Conservation (phyloP, 2,329 filamentous ascomycete species). For the Coniochaeta sp. region DNA sequence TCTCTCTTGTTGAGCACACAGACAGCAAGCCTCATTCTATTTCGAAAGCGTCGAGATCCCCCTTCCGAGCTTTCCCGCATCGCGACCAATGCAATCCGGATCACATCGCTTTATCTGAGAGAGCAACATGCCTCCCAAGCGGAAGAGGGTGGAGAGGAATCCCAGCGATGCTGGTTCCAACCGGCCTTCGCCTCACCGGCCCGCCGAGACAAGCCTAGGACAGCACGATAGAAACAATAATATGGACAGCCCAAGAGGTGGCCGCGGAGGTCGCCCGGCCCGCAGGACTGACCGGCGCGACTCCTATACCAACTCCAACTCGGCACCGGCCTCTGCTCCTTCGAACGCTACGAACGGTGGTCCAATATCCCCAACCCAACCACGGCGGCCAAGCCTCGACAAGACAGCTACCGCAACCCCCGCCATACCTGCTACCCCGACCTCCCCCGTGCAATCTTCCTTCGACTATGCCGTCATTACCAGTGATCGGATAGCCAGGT, state of each 20-base stretch:
- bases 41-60: too few species aligned
- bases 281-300: slow-evolving; percentile 46
- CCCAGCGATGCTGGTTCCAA: slow-evolving; percentile 37
- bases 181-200: slow-evolving; percentile 57
- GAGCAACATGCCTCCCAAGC: slow-evolving; percentile 44
- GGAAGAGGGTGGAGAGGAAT: slow-evolving; percentile 49
- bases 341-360: slow-evolving; percentile 11
- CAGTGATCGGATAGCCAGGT: slow-evolving; percentile 57
- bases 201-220: slow-evolving; percentile 45
- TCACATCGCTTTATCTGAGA: neutral
- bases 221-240: slow-evolving; percentile 53
- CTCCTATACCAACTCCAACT: slow-evolving; percentile 16
- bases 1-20: neutral
- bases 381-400: slow-evolving; percentile 30
- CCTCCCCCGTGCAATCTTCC: slow-evolving; percentile 19
- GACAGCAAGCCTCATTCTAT: neutral
- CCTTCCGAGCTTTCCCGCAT: neutral
- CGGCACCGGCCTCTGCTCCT: slow-evolving; percentile 11
- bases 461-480: slow-evolving; percentile 75
- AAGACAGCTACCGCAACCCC: slow-evolving; percentile 15
- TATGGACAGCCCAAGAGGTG: slow-evolving; percentile 35
- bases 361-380: slow-evolving; percentile 22
- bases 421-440: slow-evolving; percentile 12
- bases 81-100: neutral
- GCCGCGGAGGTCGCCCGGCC: slow-evolving; percentile 36